Conservation (phyloP, 345 rosid species). For the Hibiscus mutabilis region DNA sequence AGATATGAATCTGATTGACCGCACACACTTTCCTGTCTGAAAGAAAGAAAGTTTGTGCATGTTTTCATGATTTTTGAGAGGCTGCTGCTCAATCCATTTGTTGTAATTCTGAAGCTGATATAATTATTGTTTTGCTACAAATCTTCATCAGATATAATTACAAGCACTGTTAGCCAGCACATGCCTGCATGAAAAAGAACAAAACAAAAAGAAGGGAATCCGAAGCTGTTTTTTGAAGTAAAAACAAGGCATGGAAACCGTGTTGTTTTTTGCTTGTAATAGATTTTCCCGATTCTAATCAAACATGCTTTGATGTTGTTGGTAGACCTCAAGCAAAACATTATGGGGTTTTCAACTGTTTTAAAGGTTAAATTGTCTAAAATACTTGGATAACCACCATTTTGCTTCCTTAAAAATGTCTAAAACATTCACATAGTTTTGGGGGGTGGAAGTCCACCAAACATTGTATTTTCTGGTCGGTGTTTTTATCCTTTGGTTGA, state of each 20-base stretch:
- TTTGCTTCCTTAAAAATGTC: constrained; percentile 33
- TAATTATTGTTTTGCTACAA: constrained; percentile 23
- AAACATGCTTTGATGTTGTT: constrained; percentile 27
- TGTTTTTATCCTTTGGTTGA: too few species aligned
- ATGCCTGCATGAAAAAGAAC: constrained; percentile 31
- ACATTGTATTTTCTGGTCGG: neutral
- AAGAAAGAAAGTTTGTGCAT: neutral
- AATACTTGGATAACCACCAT: constrained; percentile 15
- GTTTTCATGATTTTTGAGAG: neutral
- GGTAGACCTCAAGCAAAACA: constrained; percentile 27
- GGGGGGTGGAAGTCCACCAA: neutral
- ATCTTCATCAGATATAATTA: constrained; percentile 32
- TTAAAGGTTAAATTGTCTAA: neutral
- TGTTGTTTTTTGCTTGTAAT: neutral
- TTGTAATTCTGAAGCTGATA: constrained; percentile 13
- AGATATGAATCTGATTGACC: constrained; percentile 12
- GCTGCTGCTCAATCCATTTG: neutral
- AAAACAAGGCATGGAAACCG: neutral
- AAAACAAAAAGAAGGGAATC: constrained; percentile 18
- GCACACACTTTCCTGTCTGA: constrained; percentile 18
- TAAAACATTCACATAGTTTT: neutral
- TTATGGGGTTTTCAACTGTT: constrained; percentile 8
- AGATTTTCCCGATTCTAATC: constrained; percentile 17
- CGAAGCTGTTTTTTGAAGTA: constrained; percentile 17
- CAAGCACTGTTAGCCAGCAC: constrained; percentile 35